These are phyloP conservation scores for Podospora appendiculata DNA, from an alignment of 495 filamentous ascomycete species.

Conservation along the genomic window DNA sequence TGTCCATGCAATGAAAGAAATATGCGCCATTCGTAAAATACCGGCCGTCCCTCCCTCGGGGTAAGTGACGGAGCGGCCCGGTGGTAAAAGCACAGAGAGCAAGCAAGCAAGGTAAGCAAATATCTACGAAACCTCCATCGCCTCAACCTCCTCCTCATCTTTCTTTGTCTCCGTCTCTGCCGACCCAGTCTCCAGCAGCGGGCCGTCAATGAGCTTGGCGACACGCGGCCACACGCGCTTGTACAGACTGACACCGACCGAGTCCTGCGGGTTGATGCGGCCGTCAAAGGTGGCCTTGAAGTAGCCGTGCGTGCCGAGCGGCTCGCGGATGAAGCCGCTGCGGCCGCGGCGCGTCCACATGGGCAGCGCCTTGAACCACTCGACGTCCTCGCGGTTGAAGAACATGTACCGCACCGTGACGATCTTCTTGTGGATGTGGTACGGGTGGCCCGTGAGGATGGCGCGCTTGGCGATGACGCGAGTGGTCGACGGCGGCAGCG, in stretches of 20 bases:
- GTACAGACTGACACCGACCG: slow-evolving; percentile 85
- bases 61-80: neutral
- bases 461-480: slow-evolving; percentile 90
- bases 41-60: neutral
- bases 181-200: slow-evolving; percentile 13
- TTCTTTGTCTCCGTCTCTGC: slow-evolving; percentile 1
- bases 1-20: neutral
- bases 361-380: slow-evolving; percentile 93
- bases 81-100: neutral
- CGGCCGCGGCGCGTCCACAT: slow-evolving; percentile 89
- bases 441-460: slow-evolving; percentile 91
- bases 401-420: slow-evolving; percentile 99
- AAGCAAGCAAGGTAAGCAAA: neutral
- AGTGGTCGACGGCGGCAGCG: slow-evolving; percentile 65
- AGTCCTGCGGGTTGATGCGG: slow-evolving; percentile 88
- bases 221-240: slow-evolving; percentile 84
- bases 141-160: slow-evolving; percentile 19
- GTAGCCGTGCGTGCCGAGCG: slow-evolving; percentile 93
- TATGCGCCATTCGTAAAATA: neutral
- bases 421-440: slow-evolving; percentile 95
- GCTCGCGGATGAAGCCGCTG: slow-evolving; percentile 85
- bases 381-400: slow-evolving; percentile 90
- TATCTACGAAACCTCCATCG: slow-evolving; percentile 24
- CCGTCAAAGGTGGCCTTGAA: slow-evolving; percentile 98
- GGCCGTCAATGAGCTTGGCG: slow-evolving; percentile 44